A percentile compares a stretch with the other conserved stretches of the same genome.
Conservation (phyloP, 495 filamentous ascomycete genomes). For the Coniosporium apollinis region DNA sequence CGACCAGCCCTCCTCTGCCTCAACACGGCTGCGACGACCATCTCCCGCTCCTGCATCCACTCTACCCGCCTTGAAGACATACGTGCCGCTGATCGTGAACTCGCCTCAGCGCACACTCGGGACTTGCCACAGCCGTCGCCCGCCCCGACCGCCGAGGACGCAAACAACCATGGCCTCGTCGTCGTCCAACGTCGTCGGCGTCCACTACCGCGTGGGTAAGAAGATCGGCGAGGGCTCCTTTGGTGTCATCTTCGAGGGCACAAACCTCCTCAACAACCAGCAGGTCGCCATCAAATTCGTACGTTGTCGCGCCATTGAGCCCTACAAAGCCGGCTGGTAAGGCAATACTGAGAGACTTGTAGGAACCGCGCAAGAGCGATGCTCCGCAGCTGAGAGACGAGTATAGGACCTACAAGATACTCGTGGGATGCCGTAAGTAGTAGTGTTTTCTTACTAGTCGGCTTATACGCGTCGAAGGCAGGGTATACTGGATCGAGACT, state of each 20-base stretch:
- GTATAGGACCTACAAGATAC: constrained; percentile 97
- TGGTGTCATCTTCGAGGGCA: constrained; percentile 97
- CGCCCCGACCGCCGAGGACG: neutral
- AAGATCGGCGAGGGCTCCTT: constrained; percentile 99
- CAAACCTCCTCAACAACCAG: constrained; percentile 96
- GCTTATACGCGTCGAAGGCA: too few relatives aligned
- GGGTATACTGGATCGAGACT: too few relatives aligned
- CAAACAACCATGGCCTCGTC: constrained; percentile 63
- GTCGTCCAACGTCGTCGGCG: constrained; percentile 94
- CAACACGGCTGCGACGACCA: too few relatives aligned
- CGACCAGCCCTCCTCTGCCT: too few relatives aligned
- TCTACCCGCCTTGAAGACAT: too few relatives aligned
- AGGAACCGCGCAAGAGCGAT: constrained; percentile 98
- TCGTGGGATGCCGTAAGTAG: constrained; percentile 94
- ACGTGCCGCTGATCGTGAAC: too few relatives aligned
- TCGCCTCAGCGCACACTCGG: too few relatives aligned
- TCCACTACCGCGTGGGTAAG: constrained; percentile 98
- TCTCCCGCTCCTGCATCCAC: too few relatives aligned
- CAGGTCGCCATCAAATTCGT: constrained; percentile 99
- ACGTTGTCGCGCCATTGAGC: constrained; percentile 26
- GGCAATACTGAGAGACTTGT: neutral
- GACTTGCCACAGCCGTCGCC: too few relatives aligned
- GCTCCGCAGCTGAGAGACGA: constrained; percentile 96
- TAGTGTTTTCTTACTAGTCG: constrained; percentile 25
- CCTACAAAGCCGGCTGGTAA: neutral